Conservation (phyloP, 1,139 yeast species). For the Sugiyamaella neomexicana region DNA sequence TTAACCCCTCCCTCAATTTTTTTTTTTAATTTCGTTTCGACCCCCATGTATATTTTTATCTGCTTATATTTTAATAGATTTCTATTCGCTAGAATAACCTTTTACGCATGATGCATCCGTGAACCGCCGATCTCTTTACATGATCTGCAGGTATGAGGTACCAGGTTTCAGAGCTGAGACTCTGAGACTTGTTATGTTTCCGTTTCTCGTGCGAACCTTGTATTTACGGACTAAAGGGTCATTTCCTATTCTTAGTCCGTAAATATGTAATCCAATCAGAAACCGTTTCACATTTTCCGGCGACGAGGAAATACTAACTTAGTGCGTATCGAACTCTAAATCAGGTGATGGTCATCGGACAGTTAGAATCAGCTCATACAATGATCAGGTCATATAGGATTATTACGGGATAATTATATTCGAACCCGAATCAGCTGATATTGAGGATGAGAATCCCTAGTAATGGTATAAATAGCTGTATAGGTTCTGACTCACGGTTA, state of each 20-base stretch:
- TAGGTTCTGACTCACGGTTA: no score
- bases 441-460: no score
- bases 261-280: not conserved
- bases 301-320: not conserved
- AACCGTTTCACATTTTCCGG: not conserved
- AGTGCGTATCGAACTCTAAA: not conserved
- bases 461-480: no score
- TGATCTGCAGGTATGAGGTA: not conserved
- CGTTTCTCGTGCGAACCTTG: no score
- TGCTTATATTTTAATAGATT: conserved; percentile 2
- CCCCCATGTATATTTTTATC: conserved; percentile 1
- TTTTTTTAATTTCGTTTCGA: not conserved
- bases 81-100: not conserved
- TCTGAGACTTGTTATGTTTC: no score
- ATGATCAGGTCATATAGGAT: not conserved
- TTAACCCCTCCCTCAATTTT: no score
- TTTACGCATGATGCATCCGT: conserved; percentile 1
- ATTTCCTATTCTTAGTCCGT: no score
- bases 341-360: not conserved
- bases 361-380: not conserved
- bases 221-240: no score
- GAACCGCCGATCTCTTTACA: not conserved
- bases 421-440: not conserved
- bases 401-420: not conserved
- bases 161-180: not conserved